Evolutionary conservation across 352 stramenopile genomes (phyloP).

Genomic region (Phytophthora pistaciae): DNA sequence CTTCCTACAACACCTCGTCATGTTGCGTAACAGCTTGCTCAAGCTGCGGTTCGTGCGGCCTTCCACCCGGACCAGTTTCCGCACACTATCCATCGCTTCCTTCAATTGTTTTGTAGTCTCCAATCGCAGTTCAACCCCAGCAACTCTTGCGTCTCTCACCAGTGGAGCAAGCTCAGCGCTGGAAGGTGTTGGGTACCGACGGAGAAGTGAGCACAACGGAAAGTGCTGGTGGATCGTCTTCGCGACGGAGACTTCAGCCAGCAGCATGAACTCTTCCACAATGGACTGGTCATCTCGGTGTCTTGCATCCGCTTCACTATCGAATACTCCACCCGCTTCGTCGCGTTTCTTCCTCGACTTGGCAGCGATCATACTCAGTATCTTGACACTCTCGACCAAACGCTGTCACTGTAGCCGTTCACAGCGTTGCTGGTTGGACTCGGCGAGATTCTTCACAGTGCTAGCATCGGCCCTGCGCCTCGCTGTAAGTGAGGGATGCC

Average conservation of each 20-base stretch:
- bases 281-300: constrained; percentile 33
- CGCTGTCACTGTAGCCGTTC: background rate
- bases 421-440: background rate
- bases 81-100: constrained; percentile 69
- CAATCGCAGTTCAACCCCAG: constrained; percentile 69
- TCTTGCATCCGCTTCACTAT: background rate
- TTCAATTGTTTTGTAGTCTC: constrained; percentile 72
- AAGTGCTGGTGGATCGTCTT: constrained; percentile 94
- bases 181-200: constrained; percentile 93
- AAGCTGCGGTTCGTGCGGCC: constrained; percentile 91
- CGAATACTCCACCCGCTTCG: background rate
- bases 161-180: constrained; percentile 91
- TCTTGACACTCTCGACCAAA: background rate
- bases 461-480: background rate
- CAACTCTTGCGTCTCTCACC: constrained; percentile 64
- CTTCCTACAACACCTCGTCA: constrained; percentile 97
- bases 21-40: constrained; percentile 95
- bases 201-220: constrained; percentile 93
- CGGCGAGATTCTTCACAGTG: background rate
- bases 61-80: constrained; percentile 35
- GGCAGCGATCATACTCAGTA: background rate
- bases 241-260: constrained; percentile 98
- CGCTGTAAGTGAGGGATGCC: background rate
- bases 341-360: background rate
- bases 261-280: constrained; percentile 99